A percentile compares a stretch with the other conserved stretches of the same genome.
Evolutionary conservation across 805 yeast genomes (phyloP).

Genomic region (Hanseniaspora guilliermondii): DNA sequence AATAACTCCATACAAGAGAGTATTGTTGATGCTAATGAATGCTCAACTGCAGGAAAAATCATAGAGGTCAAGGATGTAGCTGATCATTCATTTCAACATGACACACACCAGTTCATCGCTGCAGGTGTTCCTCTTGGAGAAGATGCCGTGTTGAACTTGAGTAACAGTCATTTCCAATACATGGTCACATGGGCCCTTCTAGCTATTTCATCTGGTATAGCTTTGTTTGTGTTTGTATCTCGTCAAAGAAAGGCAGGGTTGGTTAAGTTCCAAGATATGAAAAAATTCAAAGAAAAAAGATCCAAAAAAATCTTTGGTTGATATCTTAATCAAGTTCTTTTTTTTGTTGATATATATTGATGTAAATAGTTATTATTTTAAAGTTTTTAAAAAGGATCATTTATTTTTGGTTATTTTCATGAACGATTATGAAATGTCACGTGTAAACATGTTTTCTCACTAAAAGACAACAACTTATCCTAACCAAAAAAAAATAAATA

Average conservation of each 20-base stretch:
- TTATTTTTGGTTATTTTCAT: background rate
- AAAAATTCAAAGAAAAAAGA: constrained; percentile 37
- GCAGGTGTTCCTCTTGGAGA: constrained; percentile 90
- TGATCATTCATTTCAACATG: constrained; percentile 31
- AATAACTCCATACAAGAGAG: background rate
- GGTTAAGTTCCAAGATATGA: constrained; percentile 23
- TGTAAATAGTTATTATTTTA: background rate
- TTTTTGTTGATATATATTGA: no score
- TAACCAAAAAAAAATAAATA: no score
- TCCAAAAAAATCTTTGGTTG: constrained; percentile 10
- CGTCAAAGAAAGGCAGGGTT: constrained; percentile 28
- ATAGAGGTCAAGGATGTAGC: constrained; percentile 1
- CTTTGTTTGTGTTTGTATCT: constrained; percentile 43
- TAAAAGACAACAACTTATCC: no score
- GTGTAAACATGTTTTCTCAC: background rate
- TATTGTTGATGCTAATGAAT: background rate
- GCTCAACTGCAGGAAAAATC: background rate
- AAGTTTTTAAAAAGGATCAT: background rate
- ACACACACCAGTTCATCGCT: constrained; percentile 46
- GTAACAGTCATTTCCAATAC: constrained; percentile 85
- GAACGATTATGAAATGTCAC: background rate
- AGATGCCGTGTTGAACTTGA: constrained; percentile 63
- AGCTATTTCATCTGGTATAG: constrained; percentile 36
- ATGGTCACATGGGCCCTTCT: constrained; percentile 86
- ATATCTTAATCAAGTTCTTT: background rate